Percentiles rank a stretch among this genome's conserved stretches.
Evolutionary conservation across 2,329 filamentous ascomycete species (phyloP).

Genomic region (Lasiodiplodia hormozganensis): DNA sequence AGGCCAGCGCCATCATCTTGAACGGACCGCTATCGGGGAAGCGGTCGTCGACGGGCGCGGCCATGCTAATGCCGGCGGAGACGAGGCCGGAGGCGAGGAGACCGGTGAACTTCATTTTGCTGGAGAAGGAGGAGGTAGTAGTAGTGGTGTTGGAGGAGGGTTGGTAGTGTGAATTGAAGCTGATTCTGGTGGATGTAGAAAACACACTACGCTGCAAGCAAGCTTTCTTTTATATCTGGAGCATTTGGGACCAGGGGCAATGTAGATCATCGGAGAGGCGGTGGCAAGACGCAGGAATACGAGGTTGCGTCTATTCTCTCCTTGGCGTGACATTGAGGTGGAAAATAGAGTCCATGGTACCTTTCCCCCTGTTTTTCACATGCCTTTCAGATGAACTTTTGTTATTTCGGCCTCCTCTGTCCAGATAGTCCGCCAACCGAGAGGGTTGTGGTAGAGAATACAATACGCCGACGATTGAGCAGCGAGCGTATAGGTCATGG

Average conservation of each 20-base stretch:
- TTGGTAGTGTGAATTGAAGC: neutral
- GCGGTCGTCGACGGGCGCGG: conserved; percentile 9
- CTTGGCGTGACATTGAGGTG: neutral
- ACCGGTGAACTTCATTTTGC: conserved; percentile 11
- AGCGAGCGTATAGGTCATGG: no score
- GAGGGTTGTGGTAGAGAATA: neutral
- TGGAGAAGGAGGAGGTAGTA: neutral
- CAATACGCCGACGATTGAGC: neutral
- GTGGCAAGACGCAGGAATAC: neutral
- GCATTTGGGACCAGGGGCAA: neutral
- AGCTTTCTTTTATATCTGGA: neutral
- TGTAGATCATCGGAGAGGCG: neutral
- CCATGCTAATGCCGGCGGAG: neutral
- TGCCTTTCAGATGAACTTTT: neutral
- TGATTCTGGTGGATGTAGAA: neutral
- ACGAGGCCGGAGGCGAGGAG: neutral
- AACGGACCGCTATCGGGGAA: conserved; percentile 15
- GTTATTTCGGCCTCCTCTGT: neutral
- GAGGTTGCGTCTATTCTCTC: neutral
- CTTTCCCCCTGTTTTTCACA: neutral
- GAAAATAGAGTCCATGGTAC: neutral
- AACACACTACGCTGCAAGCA: neutral
- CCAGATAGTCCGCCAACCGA: neutral
- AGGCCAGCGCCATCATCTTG: neutral
- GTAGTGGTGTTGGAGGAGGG: neutral